phyloP scores from a whole-genome alignment of 371 early-diverging fungal species.

The Chytridiales sp. region DNA sequence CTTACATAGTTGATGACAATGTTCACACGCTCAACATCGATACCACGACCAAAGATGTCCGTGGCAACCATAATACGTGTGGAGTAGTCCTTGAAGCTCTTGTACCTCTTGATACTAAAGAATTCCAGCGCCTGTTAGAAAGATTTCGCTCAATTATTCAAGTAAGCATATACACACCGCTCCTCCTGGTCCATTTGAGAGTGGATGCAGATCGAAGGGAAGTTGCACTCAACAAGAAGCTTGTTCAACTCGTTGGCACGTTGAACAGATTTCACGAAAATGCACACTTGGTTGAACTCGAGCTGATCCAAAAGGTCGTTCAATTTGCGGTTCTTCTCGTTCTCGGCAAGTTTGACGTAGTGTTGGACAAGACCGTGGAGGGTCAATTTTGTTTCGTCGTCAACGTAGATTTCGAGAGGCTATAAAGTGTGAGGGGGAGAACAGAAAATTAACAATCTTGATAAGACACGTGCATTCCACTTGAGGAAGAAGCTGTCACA shows the following conservation, averaged over 20 bases:
- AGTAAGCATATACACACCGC: conserved; percentile 47
- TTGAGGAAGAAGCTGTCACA: too few species aligned
- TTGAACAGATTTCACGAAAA: conserved; percentile 94
- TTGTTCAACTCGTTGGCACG: conserved; percentile 88
- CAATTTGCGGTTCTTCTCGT: conserved; percentile 90
- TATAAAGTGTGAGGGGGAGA: conserved; percentile 31
- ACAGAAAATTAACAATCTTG: conserved; percentile 1
- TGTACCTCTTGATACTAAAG: conserved; percentile 81
- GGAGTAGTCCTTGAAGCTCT: conserved; percentile 92
- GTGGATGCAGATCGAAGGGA: conserved; percentile 95
- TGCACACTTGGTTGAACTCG: conserved; percentile 97
- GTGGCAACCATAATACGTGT: conserved; percentile 98
- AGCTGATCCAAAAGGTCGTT: conserved; percentile 89
- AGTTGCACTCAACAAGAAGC: conserved; percentile 83
- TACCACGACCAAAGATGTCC: conserved; percentile 98
- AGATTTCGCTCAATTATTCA: background rate
- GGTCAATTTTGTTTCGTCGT: conserved; percentile 97
- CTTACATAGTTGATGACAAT: conserved; percentile 94
- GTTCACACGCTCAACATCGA: conserved; percentile 98
- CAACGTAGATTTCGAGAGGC: conserved; percentile 96
- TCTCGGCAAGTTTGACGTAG: conserved; percentile 84
- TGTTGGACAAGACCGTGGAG: conserved; percentile 97
- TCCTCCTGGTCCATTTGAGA: conserved; percentile 87
- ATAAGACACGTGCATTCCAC: background rate
- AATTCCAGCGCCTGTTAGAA: too few species aligned